These are phyloP conservation scores for Fimicolochytrium jonesii DNA, from an alignment of 192 early-diverging fungal species.

Conservation along the genomic window DNA sequence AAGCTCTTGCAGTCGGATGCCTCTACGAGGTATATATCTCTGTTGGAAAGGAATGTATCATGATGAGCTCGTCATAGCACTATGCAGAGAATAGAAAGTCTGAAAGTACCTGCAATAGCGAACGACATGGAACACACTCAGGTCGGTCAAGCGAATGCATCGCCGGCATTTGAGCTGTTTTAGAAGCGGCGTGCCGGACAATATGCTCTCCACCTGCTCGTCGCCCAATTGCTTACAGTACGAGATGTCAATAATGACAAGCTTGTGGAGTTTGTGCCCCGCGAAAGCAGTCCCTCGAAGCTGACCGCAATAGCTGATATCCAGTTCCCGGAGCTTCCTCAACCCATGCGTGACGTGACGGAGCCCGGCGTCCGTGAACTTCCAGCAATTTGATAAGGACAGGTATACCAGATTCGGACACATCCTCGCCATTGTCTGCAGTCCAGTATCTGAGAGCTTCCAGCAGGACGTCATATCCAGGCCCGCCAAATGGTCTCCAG, in stretches of 20 bases:
- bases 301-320: conserved; percentile 52
- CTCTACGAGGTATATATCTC: conserved; percentile 29
- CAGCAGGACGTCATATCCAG: conserved; percentile 40
- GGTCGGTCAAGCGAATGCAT: conserved; percentile 47
- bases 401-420: conserved; percentile 42
- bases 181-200: conserved; percentile 39
- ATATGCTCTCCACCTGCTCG: conserved; percentile 43
- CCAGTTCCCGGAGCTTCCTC: conserved; percentile 23
- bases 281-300: conserved; percentile 41
- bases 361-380: conserved; percentile 47
- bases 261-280: conserved; percentile 33
- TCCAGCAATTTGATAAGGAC: conserved; percentile 50
- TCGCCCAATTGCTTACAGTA: conserved; percentile 51
- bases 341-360: conserved; percentile 23
- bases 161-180: conserved; percentile 32
- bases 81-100: conserved; percentile 13
- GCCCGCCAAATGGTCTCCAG: conserved; percentile 20
- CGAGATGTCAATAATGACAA: conserved; percentile 37
- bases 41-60: too few species aligned
- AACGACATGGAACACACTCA: conserved; percentile 45
- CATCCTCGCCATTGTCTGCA: conserved; percentile 21
- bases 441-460: conserved; percentile 36
- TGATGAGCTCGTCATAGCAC: too few species aligned
- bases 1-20: conserved; percentile 47
- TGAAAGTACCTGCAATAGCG: conserved; percentile 41